Conservation (phyloP, 768 basidiomycete species). For the Psilocybe sp. region DNA sequence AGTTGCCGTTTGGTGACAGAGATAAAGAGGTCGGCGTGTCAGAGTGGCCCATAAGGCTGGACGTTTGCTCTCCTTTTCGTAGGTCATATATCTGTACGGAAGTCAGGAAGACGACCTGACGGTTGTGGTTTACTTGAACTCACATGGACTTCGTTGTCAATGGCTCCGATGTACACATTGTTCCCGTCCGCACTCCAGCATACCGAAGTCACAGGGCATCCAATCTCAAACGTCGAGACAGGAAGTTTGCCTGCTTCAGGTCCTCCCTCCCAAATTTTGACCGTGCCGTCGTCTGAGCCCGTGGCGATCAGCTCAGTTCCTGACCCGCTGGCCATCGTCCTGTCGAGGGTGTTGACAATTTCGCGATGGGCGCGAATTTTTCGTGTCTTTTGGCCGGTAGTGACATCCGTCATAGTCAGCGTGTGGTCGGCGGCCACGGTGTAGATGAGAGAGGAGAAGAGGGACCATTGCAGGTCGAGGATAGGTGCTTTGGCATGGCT, state of each 20-base stretch:
- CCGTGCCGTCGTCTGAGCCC: conserved; percentile 89
- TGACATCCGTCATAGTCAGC: conserved; percentile 71
- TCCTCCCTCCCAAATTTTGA: conserved; percentile 88
- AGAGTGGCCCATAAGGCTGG: conserved; percentile 77
- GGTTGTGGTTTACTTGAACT: conserved; percentile 27
- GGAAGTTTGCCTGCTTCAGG: conserved; percentile 71
- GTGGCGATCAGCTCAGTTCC: conserved; percentile 85
- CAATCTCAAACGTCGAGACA: conserved; percentile 78
- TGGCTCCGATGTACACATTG: conserved; percentile 83
- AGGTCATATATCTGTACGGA: conserved; percentile 79
- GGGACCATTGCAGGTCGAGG: conserved; percentile 89
- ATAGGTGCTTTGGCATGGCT: conserved; percentile 88
- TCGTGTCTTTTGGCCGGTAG: conserved; percentile 77
- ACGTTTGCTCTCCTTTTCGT: conserved; percentile 79
- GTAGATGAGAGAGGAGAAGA: conserved; percentile 69
- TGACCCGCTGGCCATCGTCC: conserved; percentile 80
- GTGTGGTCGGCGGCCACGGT: conserved; percentile 90
- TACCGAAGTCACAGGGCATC: conserved; percentile 89
- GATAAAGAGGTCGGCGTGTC: conserved; percentile 95
- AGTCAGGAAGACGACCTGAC: conserved; percentile 4
- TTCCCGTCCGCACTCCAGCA: conserved; percentile 92
- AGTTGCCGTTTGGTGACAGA: conserved; percentile 85
- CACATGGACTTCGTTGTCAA: conserved; percentile 97
- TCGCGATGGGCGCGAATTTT: conserved; percentile 88
- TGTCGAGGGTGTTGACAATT: conserved; percentile 86